phyloP scores from a whole-genome alignment of 805 yeast species.

The Yamadazyma tumulicola region DNA sequence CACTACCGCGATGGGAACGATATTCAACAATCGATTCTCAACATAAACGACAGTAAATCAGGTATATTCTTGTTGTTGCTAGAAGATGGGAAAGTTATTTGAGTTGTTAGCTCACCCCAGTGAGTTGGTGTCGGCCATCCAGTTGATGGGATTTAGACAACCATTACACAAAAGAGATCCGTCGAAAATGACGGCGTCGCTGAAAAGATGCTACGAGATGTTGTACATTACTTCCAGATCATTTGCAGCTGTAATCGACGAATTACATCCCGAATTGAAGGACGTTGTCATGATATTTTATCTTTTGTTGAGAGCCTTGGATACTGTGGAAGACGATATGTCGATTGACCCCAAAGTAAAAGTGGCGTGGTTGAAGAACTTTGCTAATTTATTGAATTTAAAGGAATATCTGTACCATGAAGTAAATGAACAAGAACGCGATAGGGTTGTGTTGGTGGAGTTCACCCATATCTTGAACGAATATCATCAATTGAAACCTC shows the following conservation, averaged over 20 bases:
- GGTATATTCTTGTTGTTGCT: background rate
- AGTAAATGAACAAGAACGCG: constrained; percentile 72
- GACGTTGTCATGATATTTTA: constrained; percentile 82
- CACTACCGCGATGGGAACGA: too few relatives aligned
- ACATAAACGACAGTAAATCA: background rate
- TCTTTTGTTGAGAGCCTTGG: constrained; percentile 82
- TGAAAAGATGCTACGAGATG: constrained; percentile 64
- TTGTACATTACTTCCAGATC: constrained; percentile 78
- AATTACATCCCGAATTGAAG: constrained; percentile 85
- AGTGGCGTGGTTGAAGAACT: constrained; percentile 67
- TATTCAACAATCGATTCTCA: background rate
- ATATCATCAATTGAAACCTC: constrained; percentile 68
- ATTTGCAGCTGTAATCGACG: constrained; percentile 89
- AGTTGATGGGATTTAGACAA: constrained; percentile 51
- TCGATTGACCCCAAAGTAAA: constrained; percentile 68
- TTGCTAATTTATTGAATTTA: constrained; percentile 58
- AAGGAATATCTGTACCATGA: constrained; percentile 82
- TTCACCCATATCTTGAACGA: constrained; percentile 69
- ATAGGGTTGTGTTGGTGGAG: constrained; percentile 74
- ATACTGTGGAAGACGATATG: constrained; percentile 97
- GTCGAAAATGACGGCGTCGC: constrained; percentile 19
- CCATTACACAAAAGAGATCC: constrained; percentile 49
- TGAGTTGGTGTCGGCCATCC: constrained; percentile 67
- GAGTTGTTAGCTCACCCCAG: constrained; percentile 66
- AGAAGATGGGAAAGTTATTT: constrained; percentile 57